Percentiles rank a stretch among this genome's conserved stretches.
These are phyloP conservation scores for Beauveria pseudobassiana DNA, from an alignment of 2,329 filamentous ascomycete species.

Conservation along the genomic window DNA sequence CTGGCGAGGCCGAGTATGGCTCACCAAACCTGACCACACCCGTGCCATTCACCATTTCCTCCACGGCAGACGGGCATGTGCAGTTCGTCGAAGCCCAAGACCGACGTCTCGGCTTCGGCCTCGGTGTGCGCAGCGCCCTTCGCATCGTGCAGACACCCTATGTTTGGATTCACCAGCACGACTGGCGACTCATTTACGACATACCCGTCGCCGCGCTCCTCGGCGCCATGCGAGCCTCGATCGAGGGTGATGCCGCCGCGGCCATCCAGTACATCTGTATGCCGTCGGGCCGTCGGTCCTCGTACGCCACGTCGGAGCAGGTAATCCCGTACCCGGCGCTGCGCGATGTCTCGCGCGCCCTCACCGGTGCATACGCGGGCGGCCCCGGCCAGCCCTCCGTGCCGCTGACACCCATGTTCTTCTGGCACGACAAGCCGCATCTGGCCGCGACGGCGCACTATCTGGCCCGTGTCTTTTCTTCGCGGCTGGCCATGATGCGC, in stretches of 20 bases:
- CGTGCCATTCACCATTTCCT: conserved; percentile 29
- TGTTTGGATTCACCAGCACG: conserved; percentile 52
- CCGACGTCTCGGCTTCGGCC: conserved; percentile 44
- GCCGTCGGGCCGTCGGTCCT: conserved; percentile 42
- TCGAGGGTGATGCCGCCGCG: conserved; percentile 16
- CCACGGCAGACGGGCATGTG: conserved; percentile 29
- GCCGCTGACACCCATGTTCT: conserved; percentile 47
- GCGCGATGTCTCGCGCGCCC: conserved; percentile 30
- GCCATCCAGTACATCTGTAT: conserved; percentile 48
- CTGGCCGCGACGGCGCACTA: conserved; percentile 43
- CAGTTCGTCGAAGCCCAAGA: conserved; percentile 40
- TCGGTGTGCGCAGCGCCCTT: conserved; percentile 45
- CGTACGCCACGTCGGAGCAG: conserved; percentile 41
- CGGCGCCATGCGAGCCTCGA: conserved; percentile 35
- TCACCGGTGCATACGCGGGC: conserved; percentile 33
- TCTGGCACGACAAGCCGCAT: conserved; percentile 54
- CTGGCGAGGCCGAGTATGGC: conserved; percentile 40
- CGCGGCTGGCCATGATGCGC: conserved; percentile 39
- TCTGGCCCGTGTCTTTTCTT: conserved; percentile 40
- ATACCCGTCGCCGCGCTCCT: conserved; percentile 38
- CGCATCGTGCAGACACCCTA: conserved; percentile 39
- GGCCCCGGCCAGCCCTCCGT: conserved; percentile 19
- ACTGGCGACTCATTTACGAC: conserved; percentile 41
- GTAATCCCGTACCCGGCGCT: conserved; percentile 36
- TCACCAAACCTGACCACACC: conserved; percentile 27